Conservation (phyloP, 306 rosid genomes). For the Rosa rugosa region DNA sequence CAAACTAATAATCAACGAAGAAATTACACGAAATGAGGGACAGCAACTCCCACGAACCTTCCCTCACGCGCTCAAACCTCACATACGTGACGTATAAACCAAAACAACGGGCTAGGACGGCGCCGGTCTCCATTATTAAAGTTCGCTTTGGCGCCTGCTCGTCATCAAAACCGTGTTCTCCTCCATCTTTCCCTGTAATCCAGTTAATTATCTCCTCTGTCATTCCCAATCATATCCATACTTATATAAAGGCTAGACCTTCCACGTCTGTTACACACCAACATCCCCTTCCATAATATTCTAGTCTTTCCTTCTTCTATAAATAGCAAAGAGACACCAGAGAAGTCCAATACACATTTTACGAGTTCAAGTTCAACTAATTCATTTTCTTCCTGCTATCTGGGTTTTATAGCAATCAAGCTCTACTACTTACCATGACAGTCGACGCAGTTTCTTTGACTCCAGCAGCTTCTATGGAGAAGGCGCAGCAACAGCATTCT, state of each 20-base stretch:
- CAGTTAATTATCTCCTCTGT: neutral
- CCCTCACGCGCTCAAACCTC: conserved; percentile 4
- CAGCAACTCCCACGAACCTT: neutral
- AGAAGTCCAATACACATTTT: neutral
- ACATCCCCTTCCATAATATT: neutral
- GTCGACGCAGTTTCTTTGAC: neutral
- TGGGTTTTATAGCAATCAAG: neutral
- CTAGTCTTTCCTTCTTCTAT: neutral
- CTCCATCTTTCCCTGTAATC: neutral
- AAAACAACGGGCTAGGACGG: neutral
- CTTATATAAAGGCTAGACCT: neutral
- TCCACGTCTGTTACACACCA: neutral
- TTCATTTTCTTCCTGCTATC: too few relatives aligned
- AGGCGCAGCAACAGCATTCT: neutral
- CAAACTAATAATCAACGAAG: neutral
- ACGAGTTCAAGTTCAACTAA: neutral
- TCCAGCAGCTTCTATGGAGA: neutral
- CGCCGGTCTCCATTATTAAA: neutral
- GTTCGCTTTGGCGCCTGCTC: neutral
- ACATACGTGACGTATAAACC: too few relatives aligned
- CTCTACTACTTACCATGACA: neutral
- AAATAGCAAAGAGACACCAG: neutral
- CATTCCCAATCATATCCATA: neutral
- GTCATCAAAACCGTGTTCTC: neutral
- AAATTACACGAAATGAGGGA: neutral